Evolutionary conservation across 176 grass and related monocot genomes (phyloP).

Genomic region (Oryza australiensis): DNA sequence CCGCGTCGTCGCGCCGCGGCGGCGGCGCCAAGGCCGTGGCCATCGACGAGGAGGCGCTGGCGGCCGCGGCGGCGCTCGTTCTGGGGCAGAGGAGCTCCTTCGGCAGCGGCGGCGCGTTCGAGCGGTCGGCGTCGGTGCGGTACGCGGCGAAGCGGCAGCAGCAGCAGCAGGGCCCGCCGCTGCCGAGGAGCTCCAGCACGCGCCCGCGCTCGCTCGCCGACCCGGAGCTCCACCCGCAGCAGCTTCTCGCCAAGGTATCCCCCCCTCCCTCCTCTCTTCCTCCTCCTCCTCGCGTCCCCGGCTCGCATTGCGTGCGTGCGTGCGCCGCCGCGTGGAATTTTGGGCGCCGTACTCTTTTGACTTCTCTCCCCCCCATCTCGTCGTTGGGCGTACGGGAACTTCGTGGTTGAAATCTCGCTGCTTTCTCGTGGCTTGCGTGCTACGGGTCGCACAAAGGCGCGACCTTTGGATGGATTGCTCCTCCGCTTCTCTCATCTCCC

Average conservation of each 20-base stretch:
- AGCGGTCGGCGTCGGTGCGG: constrained; percentile 80
- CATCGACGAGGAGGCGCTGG: constrained; percentile 82
- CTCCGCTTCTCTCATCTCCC: background rate
- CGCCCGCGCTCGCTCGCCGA: constrained; percentile 74
- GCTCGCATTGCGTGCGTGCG: constrained; percentile 24
- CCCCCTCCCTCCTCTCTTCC: background rate
- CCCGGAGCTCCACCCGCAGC: constrained; percentile 74
- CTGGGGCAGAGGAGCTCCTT: constrained; percentile 43
- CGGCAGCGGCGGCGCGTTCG: constrained; percentile 41
- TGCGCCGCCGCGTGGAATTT: constrained; percentile 32
- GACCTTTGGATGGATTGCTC: background rate
- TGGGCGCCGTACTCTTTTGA: background rate
- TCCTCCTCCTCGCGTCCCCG: background rate
- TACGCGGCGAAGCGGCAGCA: constrained; percentile 55
- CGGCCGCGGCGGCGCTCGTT: constrained; percentile 70
- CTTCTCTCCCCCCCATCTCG: background rate
- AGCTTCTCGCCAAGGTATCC: constrained; percentile 76
- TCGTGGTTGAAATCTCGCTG: background rate
- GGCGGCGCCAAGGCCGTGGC: constrained; percentile 42
- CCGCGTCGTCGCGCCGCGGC: constrained; percentile 40
- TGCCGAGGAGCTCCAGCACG: constrained; percentile 87
- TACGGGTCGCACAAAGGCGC: background rate
- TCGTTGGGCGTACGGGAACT: background rate
- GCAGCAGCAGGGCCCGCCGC: constrained; percentile 50
- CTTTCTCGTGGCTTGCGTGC: background rate